phyloP scores from a whole-genome alignment of 2,329 filamentous ascomycete species.

The Colletotrichum navitas region DNA sequence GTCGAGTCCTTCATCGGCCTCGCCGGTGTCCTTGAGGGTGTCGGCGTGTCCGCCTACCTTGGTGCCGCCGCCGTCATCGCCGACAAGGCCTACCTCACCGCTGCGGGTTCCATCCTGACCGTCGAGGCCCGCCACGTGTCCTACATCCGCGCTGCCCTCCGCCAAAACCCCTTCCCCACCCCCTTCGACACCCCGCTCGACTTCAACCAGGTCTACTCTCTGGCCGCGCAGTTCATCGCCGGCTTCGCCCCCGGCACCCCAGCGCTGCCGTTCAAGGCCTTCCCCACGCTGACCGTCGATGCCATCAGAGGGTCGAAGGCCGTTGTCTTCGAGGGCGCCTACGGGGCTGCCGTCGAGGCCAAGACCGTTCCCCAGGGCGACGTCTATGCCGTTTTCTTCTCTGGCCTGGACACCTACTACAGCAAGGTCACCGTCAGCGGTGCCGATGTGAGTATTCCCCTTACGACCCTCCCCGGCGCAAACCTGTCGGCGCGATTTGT shows the following conservation, averaged over 20 bases:
- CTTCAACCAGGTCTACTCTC: conserved; percentile 71
- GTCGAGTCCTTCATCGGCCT: conserved; percentile 71
- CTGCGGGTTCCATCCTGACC: conserved; percentile 72
- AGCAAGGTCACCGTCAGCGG: conserved; percentile 22
- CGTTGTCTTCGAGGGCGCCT: conserved; percentile 46
- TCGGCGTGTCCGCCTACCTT: conserved; percentile 74
- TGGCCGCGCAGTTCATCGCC: conserved; percentile 73
- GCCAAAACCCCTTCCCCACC: conserved; percentile 66
- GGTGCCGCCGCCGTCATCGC: conserved; percentile 71
- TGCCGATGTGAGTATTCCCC: conserved; percentile 42
- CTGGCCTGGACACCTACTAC: conserved; percentile 46
- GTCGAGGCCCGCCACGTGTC: conserved; percentile 75
- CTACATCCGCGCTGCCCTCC: conserved; percentile 66
- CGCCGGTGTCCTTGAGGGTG: conserved; percentile 73
- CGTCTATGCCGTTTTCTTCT: conserved; percentile 53
- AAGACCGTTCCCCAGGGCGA: conserved; percentile 21
- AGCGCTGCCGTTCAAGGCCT: conserved; percentile 70
- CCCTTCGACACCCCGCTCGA: conserved; percentile 71
- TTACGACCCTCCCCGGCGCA: conserved; percentile 43
- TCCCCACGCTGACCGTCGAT: conserved; percentile 60
- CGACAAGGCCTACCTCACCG: conserved; percentile 69
- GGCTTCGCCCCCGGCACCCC: conserved; percentile 68
- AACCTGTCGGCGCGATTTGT: conserved; percentile 34
- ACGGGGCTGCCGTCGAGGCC: conserved; percentile 42
- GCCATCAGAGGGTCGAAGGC: conserved; percentile 44